These are phyloP conservation scores for Phascolomyces articulosus DNA, from an alignment of 371 early-diverging fungal species.

Conservation along the genomic window DNA sequence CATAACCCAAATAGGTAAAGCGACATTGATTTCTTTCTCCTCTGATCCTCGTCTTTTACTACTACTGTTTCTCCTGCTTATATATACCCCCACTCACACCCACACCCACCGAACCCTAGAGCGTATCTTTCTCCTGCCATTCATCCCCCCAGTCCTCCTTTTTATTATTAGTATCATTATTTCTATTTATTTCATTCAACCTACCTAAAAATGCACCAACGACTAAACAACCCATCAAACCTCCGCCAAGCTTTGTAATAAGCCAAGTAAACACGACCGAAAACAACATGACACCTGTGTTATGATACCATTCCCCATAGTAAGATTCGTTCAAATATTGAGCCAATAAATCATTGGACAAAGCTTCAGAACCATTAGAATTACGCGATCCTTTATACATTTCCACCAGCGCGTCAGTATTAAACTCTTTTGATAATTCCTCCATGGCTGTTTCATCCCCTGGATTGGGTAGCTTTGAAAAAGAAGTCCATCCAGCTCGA, in stretches of 20 bases:
- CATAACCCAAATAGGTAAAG: slow-evolving; percentile 14
- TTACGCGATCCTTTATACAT: slow-evolving; percentile 28
- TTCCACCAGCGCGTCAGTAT: slow-evolving; percentile 28
- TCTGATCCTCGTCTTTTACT: background rate
- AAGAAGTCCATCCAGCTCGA: slow-evolving; percentile 41
- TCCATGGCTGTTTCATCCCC: slow-evolving; percentile 40
- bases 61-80: background rate
- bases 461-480: slow-evolving; percentile 48
- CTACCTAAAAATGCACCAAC: slow-evolving; percentile 48
- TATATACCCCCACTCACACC: background rate
- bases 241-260: slow-evolving; percentile 33
- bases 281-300: slow-evolving; percentile 35
- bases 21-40: background rate
- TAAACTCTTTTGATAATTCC: slow-evolving; percentile 16
- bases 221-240: slow-evolving; percentile 45
- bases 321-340: slow-evolving; percentile 41
- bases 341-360: slow-evolving; percentile 32
- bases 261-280: slow-evolving; percentile 45
- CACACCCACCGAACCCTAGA: too few species aligned
- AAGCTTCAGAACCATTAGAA: slow-evolving; percentile 19
- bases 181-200: background rate
- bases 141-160: background rate
- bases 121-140: too few species aligned
- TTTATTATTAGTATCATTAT: background rate
- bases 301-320: slow-evolving; percentile 53